Evolutionary conservation across 768 basidiomycete species (phyloP).

Genomic region (Mrakia blollopis): DNA sequence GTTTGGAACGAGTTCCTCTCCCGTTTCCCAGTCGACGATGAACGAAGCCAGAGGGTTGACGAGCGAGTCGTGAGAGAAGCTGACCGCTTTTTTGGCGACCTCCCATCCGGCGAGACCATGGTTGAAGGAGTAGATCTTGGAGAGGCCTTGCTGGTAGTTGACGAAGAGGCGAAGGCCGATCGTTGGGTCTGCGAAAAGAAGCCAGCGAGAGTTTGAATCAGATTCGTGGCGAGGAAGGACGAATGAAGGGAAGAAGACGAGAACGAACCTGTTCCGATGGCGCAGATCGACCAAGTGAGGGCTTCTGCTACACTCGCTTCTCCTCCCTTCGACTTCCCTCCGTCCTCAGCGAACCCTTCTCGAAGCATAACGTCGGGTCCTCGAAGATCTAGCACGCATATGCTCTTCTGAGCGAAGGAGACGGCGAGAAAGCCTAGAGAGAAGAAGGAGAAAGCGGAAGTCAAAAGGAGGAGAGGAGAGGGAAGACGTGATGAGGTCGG

Average conservation of each 20-base stretch:
- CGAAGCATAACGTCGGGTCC: conserved; percentile 64
- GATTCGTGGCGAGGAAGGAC: not conserved
- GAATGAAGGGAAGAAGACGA: not conserved
- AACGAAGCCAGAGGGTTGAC: conserved; percentile 42
- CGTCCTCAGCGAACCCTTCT: conserved; percentile 45
- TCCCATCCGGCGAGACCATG: conserved; percentile 50
- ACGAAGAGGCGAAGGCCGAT: conserved; percentile 60
- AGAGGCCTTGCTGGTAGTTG: conserved; percentile 50
- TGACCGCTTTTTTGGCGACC: conserved; percentile 42
- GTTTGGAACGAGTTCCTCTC: conserved; percentile 31
- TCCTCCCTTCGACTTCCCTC: conserved; percentile 36
- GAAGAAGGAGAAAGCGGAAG: not conserved
- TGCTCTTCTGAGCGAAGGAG: conserved; percentile 57
- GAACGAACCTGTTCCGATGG: conserved; percentile 53
- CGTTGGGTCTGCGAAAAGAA: conserved; percentile 46
- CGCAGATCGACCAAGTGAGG: conserved; percentile 64
- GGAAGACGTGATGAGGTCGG: not conserved
- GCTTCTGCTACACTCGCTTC: conserved; percentile 40
- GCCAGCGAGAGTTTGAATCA: not conserved
- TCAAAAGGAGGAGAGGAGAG: not conserved
- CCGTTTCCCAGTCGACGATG: conserved; percentile 42
- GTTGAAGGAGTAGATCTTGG: conserved; percentile 55
- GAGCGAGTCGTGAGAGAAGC: conserved; percentile 46
- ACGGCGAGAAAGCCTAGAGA: conserved; percentile 68
- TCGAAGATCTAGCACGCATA: conserved; percentile 68